Percentiles rank a stretch among this genome's conserved stretches.
Evolutionary conservation across 495 filamentous ascomycete species (phyloP).

Genomic region (Xylaria venustula): DNA sequence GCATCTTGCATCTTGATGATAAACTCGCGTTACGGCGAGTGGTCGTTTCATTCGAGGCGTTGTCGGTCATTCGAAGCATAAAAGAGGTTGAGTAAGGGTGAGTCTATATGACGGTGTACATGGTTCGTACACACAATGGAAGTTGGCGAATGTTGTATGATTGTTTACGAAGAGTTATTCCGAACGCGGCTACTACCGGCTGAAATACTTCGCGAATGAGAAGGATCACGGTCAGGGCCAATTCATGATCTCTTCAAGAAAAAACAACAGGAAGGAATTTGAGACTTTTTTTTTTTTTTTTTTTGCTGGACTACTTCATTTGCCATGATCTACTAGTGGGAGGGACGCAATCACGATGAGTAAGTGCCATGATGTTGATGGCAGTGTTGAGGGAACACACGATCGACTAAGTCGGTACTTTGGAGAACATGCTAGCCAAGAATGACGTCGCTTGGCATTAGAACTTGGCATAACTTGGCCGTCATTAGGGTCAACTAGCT

Average conservation of each 20-base stretch:
- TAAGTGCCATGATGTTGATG: background rate
- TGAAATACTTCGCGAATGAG: background rate
- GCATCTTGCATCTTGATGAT: constrained; percentile 58
- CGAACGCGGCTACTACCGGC: background rate
- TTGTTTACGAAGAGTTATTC: background rate
- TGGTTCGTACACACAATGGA: background rate
- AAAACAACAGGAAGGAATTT: background rate
- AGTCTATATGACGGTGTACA: background rate
- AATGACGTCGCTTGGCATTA: constrained; percentile 33
- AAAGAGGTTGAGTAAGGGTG: background rate
- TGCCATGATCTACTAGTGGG: background rate
- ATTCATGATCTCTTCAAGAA: background rate
- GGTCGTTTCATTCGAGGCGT: background rate
- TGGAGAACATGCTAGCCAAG: background rate
- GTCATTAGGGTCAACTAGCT: no score
- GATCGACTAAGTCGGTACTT: no score
- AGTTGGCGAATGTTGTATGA: background rate
- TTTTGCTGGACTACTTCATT: background rate
- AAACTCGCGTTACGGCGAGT: background rate
- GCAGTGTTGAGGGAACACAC: background rate
- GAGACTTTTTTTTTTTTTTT: no score
- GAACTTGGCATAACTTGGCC: background rate
- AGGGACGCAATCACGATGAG: background rate
- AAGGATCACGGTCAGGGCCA: background rate
- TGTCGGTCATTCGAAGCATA: background rate